These are phyloP conservation scores for Solanum ossicruentum DNA, from an alignment of 257 asterid species.

Conservation along the genomic window DNA sequence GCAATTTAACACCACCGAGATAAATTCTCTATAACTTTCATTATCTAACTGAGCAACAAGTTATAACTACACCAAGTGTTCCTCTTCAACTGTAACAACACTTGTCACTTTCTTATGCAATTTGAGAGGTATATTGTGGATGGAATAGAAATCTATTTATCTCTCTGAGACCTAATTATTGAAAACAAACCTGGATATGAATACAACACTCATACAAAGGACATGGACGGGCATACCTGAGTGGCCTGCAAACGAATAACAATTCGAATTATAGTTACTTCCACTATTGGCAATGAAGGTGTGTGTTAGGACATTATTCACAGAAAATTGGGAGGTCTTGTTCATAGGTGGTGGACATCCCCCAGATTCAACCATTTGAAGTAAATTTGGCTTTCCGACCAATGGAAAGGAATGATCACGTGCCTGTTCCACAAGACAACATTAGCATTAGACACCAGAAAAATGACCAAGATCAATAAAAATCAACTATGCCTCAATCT, in stretches of 20 bases:
- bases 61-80: background rate
- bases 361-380: constrained; percentile 31
- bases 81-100: background rate
- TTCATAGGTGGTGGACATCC: constrained; percentile 29
- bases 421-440: constrained; percentile 40
- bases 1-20: background rate
- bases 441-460: background rate
- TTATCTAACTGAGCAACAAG: background rate
- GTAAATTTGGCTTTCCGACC: constrained; percentile 27
- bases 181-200: background rate
- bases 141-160: background rate
- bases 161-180: background rate
- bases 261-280: constrained; percentile 23
- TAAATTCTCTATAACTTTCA: background rate
- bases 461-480: background rate
- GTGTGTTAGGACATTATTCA: constrained; percentile 38
- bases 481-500: background rate
- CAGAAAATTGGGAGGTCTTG: constrained; percentile 27
- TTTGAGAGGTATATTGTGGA: background rate
- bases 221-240: constrained; percentile 23
- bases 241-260: constrained; percentile 43
- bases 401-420: constrained; percentile 9
- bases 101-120: background rate
- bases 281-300: constrained; percentile 5
- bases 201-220: background rate